Base-by-base conservation (phyloP, 2,329 filamentous ascomycete species). In the Neofusicoccum sp. region DNA sequence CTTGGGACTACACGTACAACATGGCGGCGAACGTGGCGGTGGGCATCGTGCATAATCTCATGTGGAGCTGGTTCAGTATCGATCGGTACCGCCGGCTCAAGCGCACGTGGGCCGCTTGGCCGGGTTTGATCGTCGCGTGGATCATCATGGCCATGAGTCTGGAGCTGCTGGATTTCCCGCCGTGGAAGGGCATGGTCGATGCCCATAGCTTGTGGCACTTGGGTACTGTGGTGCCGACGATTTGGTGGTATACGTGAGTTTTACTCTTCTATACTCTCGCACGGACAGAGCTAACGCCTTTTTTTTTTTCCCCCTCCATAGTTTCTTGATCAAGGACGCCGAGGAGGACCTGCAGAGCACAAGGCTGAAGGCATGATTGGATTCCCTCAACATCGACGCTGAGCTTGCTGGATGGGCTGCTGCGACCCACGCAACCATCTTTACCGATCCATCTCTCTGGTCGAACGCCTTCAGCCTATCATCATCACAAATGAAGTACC, bases 1-100 rank as follows among this genome's bases (percentile, higher is more conserved):
- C 84, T 16, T 99, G 95, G 91, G 91, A 98, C 77, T 99, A 99
- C 76, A 90, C 89, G 4, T 99, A 99, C 80, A 99, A 99, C 75
- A 98, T 99, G 93, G 87, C 90, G 1, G 95, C 93, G 58, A 99
- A 98, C 71, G 91, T 99, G 22, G 87, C 85, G 3, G 86, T 90
- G 9, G 95, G 95, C 3, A 81, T 93, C 44, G 76, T 93, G 4
- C 89, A 93, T 73, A 97, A 98, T 71, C 59, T 88, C 3, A 79
- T 98, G 64, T 98, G 95, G 95, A 91, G 84, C 47, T 90, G 86
- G 76, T 97, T 96, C 78, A 93, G 90, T 74, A 86, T 90, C 69
- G 80, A 81, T 67, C 85, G 89, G 69, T 98, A 94, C 78, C 81
- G 83, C 67, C 87, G 87, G 75, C 86, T 89, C 16, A 86, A 87